These are phyloP conservation scores for Choanephora cucurbitarum DNA, from an alignment of 371 early-diverging fungal genomes.

Conservation along the genomic window DNA sequence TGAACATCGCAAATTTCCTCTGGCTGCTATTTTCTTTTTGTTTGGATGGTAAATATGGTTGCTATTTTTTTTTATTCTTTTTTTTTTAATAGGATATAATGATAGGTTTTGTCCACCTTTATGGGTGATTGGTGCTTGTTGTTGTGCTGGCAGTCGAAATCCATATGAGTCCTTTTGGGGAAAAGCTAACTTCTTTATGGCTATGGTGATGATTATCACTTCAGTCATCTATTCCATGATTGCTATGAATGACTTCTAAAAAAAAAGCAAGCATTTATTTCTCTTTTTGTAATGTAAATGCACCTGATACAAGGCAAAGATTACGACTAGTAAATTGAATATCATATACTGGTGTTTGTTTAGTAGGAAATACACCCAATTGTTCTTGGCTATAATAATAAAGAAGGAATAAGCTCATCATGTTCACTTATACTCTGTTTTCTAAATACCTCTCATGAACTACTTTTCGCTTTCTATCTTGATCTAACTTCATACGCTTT, in stretches of 20 bases:
- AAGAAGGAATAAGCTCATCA: not conserved
- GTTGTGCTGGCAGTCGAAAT: conserved; percentile 29
- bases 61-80: conserved; percentile 27
- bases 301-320: conserved; percentile 73
- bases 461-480: conserved; percentile 21
- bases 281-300: conserved; percentile 42
- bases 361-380: conserved; percentile 86
- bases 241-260: no score
- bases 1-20: conserved; percentile 20
- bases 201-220: conserved; percentile 18
- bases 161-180: conserved; percentile 31
- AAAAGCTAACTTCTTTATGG: conserved; percentile 29
- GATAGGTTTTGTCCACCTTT: conserved; percentile 27
- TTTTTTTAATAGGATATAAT: conserved; percentile 29
- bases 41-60: conserved; percentile 32
- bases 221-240: conserved; percentile 19
- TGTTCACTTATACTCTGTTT: not conserved
- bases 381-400: conserved; percentile 53
- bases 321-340: conserved; percentile 93
- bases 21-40: conserved; percentile 25
- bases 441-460: conserved; percentile 23
- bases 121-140: conserved; percentile 35
- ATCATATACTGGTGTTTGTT: conserved; percentile 90
- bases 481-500: conserved; percentile 9
- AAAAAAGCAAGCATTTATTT: no score